phyloP scores from a whole-genome alignment of 2,329 filamentous ascomycete genomes.

The Aphanoascus verrucosus region DNA sequence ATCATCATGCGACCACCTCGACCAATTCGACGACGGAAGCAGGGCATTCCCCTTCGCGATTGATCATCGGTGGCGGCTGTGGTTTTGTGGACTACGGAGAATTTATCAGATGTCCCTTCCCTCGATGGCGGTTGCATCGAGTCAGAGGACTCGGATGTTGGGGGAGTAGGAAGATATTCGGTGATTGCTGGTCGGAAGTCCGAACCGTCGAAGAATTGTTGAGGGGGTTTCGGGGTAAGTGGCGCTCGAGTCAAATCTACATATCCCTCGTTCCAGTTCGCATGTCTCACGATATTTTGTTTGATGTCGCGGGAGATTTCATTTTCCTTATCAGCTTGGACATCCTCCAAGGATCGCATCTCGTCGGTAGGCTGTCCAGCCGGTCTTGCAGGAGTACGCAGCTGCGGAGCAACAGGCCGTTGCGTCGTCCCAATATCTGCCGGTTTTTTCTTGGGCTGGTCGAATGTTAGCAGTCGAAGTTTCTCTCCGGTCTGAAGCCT shows the following conservation, averaged over 20 bases:
- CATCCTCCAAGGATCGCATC: conserved; percentile 63
- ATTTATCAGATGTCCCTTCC: conserved; percentile 30
- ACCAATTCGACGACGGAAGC: conserved; percentile 74
- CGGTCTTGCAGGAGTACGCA: conserved; percentile 58
- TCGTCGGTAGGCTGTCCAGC: conserved; percentile 72
- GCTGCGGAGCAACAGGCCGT: conserved; percentile 51
- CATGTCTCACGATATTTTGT: conserved; percentile 75
- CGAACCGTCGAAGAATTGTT: conserved; percentile 46
- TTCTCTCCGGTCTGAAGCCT: conserved; percentile 23
- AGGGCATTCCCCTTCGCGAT: conserved; percentile 41
- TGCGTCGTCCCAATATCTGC: conserved; percentile 51
- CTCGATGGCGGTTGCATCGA: conserved; percentile 29
- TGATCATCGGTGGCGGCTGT: conserved; percentile 35
- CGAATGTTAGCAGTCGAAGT: conserved; percentile 29
- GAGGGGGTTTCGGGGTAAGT: conserved; percentile 60
- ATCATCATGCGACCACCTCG: conserved; percentile 78
- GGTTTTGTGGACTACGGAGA: conserved; percentile 29
- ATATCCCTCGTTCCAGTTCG: conserved; percentile 82
- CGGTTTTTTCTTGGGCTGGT: conserved; percentile 60
- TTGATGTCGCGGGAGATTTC: conserved; percentile 74
- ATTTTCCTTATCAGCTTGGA: conserved; percentile 69
- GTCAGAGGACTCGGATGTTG: conserved; percentile 40
- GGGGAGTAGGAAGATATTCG: conserved; percentile 49
- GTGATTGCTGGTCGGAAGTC: conserved; percentile 59
- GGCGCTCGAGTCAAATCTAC: conserved; percentile 80